Conservation (phyloP, 2,329 filamentous ascomycete species). For the Dothistroma septosporum region DNA sequence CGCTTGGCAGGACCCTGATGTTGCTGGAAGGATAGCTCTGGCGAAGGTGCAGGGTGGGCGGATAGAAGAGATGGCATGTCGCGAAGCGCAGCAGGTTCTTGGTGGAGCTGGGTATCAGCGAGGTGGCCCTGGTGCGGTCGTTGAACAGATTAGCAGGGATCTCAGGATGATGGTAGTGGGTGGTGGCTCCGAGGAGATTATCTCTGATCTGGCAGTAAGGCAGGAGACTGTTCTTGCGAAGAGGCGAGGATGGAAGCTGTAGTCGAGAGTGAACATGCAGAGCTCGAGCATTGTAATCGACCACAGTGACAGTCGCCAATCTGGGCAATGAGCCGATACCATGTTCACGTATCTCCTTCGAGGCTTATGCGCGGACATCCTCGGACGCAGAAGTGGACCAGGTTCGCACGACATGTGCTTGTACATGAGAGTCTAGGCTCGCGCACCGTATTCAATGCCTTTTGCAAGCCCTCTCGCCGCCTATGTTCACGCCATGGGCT, state of each 20-base stretch:
- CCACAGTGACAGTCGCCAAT: not conserved
- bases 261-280: constrained; percentile 6
- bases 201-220: constrained; percentile 33
- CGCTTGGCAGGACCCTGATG: constrained; percentile 36
- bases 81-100: constrained; percentile 55
- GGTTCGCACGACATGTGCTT: not conserved
- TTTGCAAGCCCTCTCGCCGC: not conserved
- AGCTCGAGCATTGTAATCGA: not conserved
- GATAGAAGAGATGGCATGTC: constrained; percentile 51
- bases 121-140: constrained; percentile 48
- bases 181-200: constrained; percentile 36
- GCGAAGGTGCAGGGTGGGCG: constrained; percentile 52
- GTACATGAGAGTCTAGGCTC: not conserved
- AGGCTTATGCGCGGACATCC: not conserved
- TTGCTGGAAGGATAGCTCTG: constrained; percentile 51
- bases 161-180: constrained; percentile 45
- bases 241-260: constrained; percentile 46
- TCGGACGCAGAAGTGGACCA: not conserved
- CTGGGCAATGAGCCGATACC: not conserved
- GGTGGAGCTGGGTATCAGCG: constrained; percentile 52
- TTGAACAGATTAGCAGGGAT: constrained; percentile 54
- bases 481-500: not conserved
- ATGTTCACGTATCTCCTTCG: not conserved
- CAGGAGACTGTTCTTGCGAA: constrained; percentile 35
- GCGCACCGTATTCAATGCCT: not conserved